phyloP scores from a whole-genome alignment of 306 rosid species.

The Prosopis cineraria region DNA sequence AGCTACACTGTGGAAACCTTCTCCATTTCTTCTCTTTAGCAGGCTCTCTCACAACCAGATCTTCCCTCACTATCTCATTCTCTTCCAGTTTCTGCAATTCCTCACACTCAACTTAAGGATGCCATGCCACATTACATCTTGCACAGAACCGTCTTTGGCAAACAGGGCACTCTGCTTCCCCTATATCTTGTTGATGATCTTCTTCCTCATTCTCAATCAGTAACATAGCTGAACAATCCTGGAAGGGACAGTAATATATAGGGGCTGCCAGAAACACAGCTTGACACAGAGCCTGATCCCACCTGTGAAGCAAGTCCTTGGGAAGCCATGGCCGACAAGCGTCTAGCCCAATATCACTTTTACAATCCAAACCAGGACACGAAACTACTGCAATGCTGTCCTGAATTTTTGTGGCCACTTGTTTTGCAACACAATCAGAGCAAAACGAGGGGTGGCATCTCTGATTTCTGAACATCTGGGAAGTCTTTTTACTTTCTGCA shows the following conservation, averaged over 20 bases:
- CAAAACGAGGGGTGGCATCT: constrained; percentile 58
- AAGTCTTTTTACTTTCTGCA: constrained; percentile 24
- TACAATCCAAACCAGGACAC: constrained; percentile 59
- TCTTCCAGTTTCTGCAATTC: constrained; percentile 43
- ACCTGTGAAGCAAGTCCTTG: constrained; percentile 38
- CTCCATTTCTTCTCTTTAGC: constrained; percentile 46
- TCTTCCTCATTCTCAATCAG: constrained; percentile 21
- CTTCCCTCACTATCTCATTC: constrained; percentile 47
- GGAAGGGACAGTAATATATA: constrained; percentile 55
- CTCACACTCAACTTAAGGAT: constrained; percentile 46
- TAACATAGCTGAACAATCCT: constrained; percentile 62
- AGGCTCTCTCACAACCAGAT: constrained; percentile 45
- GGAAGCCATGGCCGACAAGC: constrained; percentile 49
- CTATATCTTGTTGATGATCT: neutral
- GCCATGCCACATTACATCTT: constrained; percentile 66
- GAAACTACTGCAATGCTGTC: constrained; percentile 41
- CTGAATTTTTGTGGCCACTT: constrained; percentile 56
- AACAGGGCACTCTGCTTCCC: constrained; percentile 56
- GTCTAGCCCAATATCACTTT: constrained; percentile 43
- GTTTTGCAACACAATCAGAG: constrained; percentile 48
- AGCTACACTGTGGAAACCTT: constrained; percentile 69
- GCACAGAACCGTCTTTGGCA: constrained; percentile 72
- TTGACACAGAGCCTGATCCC: constrained; percentile 53
- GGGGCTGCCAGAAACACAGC: constrained; percentile 25
- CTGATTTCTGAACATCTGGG: constrained; percentile 43